Base-by-base conservation (phyloP, 2,329 filamentous ascomycete species). In the Aspergillus tanneri region DNA sequence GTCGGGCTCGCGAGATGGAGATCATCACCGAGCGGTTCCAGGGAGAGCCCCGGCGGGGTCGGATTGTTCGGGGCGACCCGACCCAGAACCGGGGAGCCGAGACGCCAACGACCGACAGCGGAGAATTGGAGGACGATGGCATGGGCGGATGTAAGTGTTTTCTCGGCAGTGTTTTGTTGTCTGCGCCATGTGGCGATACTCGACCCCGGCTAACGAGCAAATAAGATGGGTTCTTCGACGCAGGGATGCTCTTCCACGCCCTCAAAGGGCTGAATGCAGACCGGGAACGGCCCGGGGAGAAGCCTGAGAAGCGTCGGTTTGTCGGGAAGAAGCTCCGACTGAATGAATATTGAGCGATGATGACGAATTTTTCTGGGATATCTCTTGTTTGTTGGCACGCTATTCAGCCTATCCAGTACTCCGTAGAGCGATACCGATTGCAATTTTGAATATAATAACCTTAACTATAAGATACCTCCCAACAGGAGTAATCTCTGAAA, bases 141-240 rank as follows among this genome's bases (percentile, higher is more conserved):
- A 79, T 96, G 65, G 91, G 91, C 57, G 91, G 92, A 70, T 96
- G 91, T 96, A 82, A 85, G 88, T 85, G n/a, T 18, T 30, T 39
- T 43, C 42, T 49, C 12, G 19, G 4, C 3, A 7, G 16, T 43
- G n/a, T 18, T 21, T 18, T 14, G 16, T 10, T 34, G 30, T 7
- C 30, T 16, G 16, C 30, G n/a, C n/a, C n/a, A 9, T 46, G 19
- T 10, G 11, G 40, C 4, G 30, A n/a, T n/a, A n/a, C n/a, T n/a
- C n/a, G n/a, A n/a, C n/a, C n/a, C n/a, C n/a, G 55, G 24, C 58
- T 59, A 47, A 57, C 56, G 35, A 24, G 35, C 4, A 5, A 36
- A 41, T 21, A 65, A 96, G 91, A 96, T 76, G 92, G 92, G 24
- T 96, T 97, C 77, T 97, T 97, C 72, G 92, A 97, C 67, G 90